Base-by-base conservation (phyloP, 2,329 filamentous ascomycete species). In the Paraphaeosphaeria minitans region DNA sequence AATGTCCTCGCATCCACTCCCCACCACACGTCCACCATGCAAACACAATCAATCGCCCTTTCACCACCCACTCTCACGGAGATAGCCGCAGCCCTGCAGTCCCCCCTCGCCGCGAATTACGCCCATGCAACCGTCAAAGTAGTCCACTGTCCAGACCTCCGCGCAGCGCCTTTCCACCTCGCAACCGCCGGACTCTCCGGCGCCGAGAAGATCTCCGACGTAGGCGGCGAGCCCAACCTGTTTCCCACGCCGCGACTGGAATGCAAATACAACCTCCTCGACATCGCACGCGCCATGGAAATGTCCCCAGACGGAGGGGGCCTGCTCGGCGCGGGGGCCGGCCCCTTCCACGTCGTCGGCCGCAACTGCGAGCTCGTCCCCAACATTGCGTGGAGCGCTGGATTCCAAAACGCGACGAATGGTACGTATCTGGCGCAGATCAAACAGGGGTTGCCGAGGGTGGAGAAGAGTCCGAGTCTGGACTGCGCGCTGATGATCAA, bases 121-220 rank as follows among this genome's bases (percentile, higher is more conserved):
- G 12, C 62, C 9, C 41, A 68, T 13, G 54, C 65, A 4, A 58
- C 62, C 22, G 67, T 70, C 35, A 58, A 55, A 12, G 65, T 78
- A 42, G 63, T 67, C 14, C 16, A 50, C 4, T 77, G 73, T 48
- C 76, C 79, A 8, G 77, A 81, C 56, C 74, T 81, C 4, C 70
- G 73, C 1, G 13, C 68, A 19, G 27, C 73, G 1, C 79, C 79
- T 0, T 81, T 77, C 54, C 51, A 72, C 45, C 72, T 81, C 6
- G 76, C 79, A 0, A 70, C 73, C 4, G 54, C 71, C 2, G 81
- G 81, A 0, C 70, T 83, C 9, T 75, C 67, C 5, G 80, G 81
- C 0, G 70, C 72, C 3, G 68, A 75, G 33, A 71, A 71, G 39
- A 71, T 82, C 5, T 79, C 77, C 16, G 81, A 83, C 49, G 67